A percentile compares a stretch with the other conserved stretches of the same genome.
phyloP scores from a whole-genome alignment of 2,329 filamentous ascomycete genomes.

The Zasmidium citrigriseum region DNA sequence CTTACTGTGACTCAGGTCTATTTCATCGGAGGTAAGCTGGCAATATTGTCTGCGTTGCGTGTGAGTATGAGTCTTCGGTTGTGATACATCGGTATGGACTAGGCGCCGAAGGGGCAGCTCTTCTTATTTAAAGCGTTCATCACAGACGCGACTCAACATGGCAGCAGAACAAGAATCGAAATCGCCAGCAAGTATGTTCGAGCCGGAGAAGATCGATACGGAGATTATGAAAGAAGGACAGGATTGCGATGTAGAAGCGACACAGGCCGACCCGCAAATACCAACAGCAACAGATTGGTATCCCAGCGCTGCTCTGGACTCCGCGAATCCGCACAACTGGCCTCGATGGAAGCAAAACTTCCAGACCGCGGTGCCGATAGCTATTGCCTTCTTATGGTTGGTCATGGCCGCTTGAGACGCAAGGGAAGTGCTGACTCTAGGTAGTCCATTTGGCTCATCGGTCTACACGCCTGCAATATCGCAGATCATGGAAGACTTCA shows the following conservation, averaged over 20 bases:
- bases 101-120: no score
- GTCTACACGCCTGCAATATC: slow-evolving; percentile 19
- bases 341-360: slow-evolving; percentile 8
- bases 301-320: slow-evolving; percentile 4
- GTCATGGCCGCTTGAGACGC: not conserved
- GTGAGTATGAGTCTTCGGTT: no score
- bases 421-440: not conserved
- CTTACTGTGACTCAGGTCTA: no score
- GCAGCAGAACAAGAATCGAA: not conserved
- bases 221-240: not conserved
- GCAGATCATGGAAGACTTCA: slow-evolving; percentile 55
- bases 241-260: not conserved
- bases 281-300: slow-evolving; percentile 20
- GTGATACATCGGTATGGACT: no score
- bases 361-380: not conserved
- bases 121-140: no score
- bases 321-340: slow-evolving; percentile 24
- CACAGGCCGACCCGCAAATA: not conserved
- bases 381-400: slow-evolving; percentile 18
- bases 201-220: not conserved
- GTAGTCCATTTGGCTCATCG: slow-evolving; percentile 31
- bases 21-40: no score
- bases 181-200: not conserved
- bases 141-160: no score
- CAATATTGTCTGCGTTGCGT: no score